Evolutionary conservation across 495 filamentous ascomycete genomes (phyloP).

Genomic region (Diplogelasinospora grovesii): DNA sequence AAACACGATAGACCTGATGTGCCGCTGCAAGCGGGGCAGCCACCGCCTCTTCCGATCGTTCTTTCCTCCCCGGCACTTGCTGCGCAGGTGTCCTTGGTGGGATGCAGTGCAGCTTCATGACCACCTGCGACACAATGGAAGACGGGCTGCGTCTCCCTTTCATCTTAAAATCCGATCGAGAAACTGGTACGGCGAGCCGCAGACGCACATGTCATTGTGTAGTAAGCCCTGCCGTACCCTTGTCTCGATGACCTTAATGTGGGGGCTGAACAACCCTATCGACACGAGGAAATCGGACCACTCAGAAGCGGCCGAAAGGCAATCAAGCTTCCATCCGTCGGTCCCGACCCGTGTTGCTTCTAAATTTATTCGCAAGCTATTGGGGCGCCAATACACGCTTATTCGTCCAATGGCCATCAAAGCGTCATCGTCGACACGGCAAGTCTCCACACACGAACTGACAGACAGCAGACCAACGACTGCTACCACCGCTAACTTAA

Average conservation of each 20-base stretch:
- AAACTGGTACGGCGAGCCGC: not conserved
- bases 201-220: too few species aligned
- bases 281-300: not conserved
- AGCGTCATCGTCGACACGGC: not conserved
- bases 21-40: too few species aligned
- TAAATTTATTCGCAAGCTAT: conserved; percentile 6
- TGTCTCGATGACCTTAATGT: too few species aligned
- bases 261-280: too few species aligned
- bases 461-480: not conserved
- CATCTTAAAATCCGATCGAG: not conserved
- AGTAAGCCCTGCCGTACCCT: too few species aligned
- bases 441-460: not conserved
- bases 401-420: conserved; percentile 4
- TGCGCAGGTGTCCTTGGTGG: too few species aligned
- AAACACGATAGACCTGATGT: too few species aligned
- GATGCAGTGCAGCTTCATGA: too few species aligned
- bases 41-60: too few species aligned
- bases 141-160: not conserved
- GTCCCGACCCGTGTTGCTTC: conserved; percentile 1
- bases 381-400: conserved; percentile 2
- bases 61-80: too few species aligned
- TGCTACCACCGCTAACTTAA: not conserved
- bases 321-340: not conserved
- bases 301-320: conserved; percentile 1
- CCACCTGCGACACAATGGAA: too few species aligned